Conservation (phyloP, 139 green algal genomes). For the Ettlia oleoabundans region DNA sequence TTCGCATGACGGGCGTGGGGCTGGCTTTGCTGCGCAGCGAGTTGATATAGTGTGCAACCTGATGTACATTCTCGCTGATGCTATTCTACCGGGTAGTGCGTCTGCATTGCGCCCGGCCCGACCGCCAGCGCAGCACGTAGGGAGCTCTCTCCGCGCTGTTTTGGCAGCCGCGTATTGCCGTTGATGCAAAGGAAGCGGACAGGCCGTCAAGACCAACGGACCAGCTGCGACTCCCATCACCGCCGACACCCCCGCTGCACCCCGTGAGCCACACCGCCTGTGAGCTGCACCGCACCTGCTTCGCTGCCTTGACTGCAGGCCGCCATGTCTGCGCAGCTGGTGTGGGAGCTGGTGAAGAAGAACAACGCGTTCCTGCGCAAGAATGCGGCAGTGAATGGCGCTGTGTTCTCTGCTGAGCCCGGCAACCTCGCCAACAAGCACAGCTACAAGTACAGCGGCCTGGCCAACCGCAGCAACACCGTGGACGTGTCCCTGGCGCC, state of each 20-base stretch:
- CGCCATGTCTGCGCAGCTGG: constrained; percentile 47
- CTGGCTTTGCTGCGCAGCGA: too few relatives aligned
- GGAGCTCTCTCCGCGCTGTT: too few relatives aligned
- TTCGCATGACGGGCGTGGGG: too few relatives aligned
- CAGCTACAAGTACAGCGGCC: constrained; percentile 86
- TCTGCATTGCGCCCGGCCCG: too few relatives aligned
- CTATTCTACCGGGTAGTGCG: too few relatives aligned
- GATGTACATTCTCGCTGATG: too few relatives aligned
- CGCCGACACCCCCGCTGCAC: background rate
- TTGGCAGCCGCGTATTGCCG: too few relatives aligned
- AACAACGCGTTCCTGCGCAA: constrained; percentile 77
- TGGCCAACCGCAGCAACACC: constrained; percentile 43
- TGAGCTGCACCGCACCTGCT: background rate
- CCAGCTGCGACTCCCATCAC: background rate
- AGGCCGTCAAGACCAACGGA: too few relatives aligned
- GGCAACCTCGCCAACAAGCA: constrained; percentile 79
- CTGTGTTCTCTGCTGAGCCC: constrained; percentile 67
- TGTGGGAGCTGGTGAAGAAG: constrained; percentile 75
- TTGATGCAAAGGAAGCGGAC: too few relatives aligned
- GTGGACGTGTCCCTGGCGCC: constrained; percentile 34
- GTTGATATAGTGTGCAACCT: too few relatives aligned
- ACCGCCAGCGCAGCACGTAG: too few relatives aligned
- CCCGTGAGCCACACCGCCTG: background rate
- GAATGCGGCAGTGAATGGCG: constrained; percentile 44
- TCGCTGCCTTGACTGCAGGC: background rate